phyloP scores from a whole-genome alignment of 176 grass and related monocot genomes.

The Cenchrus purpureus region DNA sequence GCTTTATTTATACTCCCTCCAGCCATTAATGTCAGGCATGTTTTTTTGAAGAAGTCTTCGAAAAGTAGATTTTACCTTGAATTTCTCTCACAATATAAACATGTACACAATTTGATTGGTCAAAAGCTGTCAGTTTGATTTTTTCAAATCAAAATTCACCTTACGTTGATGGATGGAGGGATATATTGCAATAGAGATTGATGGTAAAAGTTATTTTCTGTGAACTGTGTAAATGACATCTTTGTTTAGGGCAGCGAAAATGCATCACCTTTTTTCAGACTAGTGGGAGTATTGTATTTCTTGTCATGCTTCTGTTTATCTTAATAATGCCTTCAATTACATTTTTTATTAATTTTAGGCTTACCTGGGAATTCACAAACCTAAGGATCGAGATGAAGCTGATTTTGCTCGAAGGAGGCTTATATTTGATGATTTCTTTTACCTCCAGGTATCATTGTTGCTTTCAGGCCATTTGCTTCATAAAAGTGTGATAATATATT shows the following conservation, averaged over 20 bases:
- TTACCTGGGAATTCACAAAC: conserved; percentile 89
- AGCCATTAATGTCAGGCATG: not conserved
- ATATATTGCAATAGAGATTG: not conserved
- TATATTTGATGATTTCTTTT: conserved; percentile 99
- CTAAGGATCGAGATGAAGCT: conserved; percentile 80
- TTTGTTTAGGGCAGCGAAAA: not conserved
- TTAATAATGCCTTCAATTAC: conserved; percentile 3
- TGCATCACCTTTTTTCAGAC: not conserved
- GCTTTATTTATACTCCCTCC: not conserved
- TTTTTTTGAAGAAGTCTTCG: not conserved
- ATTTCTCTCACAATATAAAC: not conserved
- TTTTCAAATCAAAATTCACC: not conserved
- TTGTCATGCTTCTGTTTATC: conserved; percentile 6
- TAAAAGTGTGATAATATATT: conserved; percentile 28
- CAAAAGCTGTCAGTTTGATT: not conserved
- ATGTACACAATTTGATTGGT: too few relatives aligned
- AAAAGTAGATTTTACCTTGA: conserved; percentile 5
- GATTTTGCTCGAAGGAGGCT: conserved; percentile 91
- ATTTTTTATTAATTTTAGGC: conserved; percentile 69
- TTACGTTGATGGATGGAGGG: not conserved
- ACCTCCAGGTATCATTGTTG: conserved; percentile 76
- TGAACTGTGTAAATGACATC: not conserved
- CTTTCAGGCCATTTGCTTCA: conserved; percentile 23
- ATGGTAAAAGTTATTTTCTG: not conserved
- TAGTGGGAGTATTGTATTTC: not conserved